These are phyloP conservation scores for Rhizopogon sp. DNA, from an alignment of 768 basidiomycete genomes.

Conservation along the genomic window DNA sequence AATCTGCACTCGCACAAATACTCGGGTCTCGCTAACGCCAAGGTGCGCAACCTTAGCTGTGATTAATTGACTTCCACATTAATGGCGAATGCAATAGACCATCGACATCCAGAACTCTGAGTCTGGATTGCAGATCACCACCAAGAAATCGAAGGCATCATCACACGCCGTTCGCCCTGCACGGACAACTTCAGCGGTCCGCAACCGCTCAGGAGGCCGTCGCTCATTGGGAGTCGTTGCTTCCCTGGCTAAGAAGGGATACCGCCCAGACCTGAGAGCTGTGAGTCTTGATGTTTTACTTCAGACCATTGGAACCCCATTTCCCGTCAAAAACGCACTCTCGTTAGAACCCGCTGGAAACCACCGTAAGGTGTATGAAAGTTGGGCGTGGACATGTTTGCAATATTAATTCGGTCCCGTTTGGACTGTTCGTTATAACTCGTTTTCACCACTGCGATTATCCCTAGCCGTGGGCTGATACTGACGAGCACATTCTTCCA, in stretches of 20 bases:
- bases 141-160: conserved; percentile 60
- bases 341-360: conserved; percentile 91
- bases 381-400: conserved; percentile 94
- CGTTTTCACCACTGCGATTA: conserved; percentile 13
- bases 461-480: conserved; percentile 25
- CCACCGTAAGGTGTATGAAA: conserved; percentile 60
- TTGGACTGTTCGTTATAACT: conserved; percentile 17
- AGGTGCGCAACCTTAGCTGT: conserved; percentile 39
- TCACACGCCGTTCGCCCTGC: conserved; percentile 45
- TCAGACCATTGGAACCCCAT: background rate
- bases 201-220: conserved; percentile 66
- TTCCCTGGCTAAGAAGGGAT: conserved; percentile 55
- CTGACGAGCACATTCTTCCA: conserved; percentile 18
- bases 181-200: conserved; percentile 47
- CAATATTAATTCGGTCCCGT: conserved; percentile 47
- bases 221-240: conserved; percentile 65
- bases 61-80: background rate
- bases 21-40: conserved; percentile 83
- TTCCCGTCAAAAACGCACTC: conserved; percentile 48
- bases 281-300: conserved; percentile 42
- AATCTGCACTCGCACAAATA: conserved; percentile 91
- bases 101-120: conserved; percentile 56
- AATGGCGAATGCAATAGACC: conserved; percentile 38
- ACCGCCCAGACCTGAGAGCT: conserved; percentile 72
- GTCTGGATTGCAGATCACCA: conserved; percentile 53